These are phyloP conservation scores for Aegle marmelos DNA, from an alignment of 345 rosid species.

Conservation along the genomic window DNA sequence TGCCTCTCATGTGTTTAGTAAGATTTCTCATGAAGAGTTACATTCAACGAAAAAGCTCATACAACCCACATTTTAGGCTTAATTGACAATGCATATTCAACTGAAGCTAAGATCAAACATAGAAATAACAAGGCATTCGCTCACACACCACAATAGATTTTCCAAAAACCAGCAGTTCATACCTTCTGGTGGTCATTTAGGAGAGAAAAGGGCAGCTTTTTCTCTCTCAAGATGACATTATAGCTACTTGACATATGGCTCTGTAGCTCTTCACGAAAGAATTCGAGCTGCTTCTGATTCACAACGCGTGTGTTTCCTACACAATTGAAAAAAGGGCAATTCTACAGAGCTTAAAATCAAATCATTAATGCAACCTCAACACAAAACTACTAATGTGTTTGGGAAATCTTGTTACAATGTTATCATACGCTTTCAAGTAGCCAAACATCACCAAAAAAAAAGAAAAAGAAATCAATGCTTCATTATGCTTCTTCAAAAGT, in stretches of 20 bases:
- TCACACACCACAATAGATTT: neutral
- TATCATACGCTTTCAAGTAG: neutral
- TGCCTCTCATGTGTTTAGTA: neutral
- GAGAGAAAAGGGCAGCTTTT: constrained; percentile 76
- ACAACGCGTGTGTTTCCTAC: constrained; percentile 79
- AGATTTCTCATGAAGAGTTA: neutral
- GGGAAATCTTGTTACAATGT: neutral
- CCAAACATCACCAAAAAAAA: neutral
- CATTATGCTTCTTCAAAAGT: too few relatives aligned
- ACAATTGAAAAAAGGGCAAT: neutral
- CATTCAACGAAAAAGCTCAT: neutral
- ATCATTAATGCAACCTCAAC: neutral
- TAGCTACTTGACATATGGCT: constrained; percentile 59
- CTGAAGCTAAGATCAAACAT: neutral
- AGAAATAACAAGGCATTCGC: neutral
- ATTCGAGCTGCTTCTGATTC: constrained; percentile 70
- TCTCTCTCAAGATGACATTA: constrained; percentile 78
- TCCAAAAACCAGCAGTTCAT: neutral
- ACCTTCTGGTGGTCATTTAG: constrained; percentile 80
- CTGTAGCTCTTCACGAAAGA: constrained; percentile 72
- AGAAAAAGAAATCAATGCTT: too few relatives aligned
- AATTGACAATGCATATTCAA: neutral
- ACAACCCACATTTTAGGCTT: neutral
- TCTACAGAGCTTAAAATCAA: neutral
- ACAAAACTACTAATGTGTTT: neutral